Base-by-base conservation (phyloP, 768 basidiomycete species). In the Amanita fuliginea region DNA sequence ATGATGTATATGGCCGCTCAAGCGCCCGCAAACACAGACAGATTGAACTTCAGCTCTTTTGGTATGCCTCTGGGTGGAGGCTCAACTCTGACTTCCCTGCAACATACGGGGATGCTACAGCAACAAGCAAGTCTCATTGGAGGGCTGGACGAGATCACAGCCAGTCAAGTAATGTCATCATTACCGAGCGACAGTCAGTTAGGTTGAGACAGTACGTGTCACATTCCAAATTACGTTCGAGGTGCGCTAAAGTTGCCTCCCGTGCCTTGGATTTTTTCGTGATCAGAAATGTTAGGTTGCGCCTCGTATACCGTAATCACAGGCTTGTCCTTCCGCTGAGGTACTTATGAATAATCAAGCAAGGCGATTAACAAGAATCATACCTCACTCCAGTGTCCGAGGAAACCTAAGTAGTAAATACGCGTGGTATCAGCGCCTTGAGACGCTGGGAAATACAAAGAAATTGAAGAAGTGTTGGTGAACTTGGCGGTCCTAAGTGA, bases 251-350 rank as follows among this genome's bases (percentile, higher is more conserved):
- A 69, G 52, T 69, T 72, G 7, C 80, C 79, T 32, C 82, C 81
- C 40, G 76, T 81, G n/a, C 89, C 88, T 58, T 80, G 81, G 42
- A 91, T 85, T 66, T 89, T 91, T 53, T 80, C 74, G 56, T 95
- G 93, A 61, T 95, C 93, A 1, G 89, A 86, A 26, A 86, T 68
- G 55, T 91, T 92, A 7, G 93, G 86, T 55, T 86, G 84, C 0
- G 86, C 67, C 64, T 96, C 93, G 57, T 95, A 96, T 10, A 95
- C 80, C 0, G 90, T 83, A 49, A 94, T 76, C 34, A 89, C 74
- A 1, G 92, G 88, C 52, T 82, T 77, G 44, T 70, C 69, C 58
- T 86, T 91, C 37, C 84, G 75, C 89, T 94, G 57, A 19, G 9
- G 9, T 11, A 47, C 35, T 47, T 36, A 16, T 16, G 36, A 46